Conservation (phyloP, 495 filamentous ascomycete genomes). For the Podospora comata region DNA sequence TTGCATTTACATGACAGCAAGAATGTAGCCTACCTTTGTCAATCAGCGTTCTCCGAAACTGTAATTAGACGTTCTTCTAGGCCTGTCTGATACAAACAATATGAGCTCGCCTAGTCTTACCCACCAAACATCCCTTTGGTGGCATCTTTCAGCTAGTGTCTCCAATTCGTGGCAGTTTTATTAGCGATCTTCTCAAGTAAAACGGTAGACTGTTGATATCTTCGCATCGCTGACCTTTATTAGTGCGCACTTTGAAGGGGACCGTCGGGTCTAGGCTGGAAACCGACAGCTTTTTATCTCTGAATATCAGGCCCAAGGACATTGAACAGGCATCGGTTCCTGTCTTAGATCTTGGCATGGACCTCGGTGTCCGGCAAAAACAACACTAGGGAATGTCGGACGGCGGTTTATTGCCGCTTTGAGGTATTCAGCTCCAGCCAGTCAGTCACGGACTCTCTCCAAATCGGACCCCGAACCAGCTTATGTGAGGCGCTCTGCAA, state of each 20-base stretch:
- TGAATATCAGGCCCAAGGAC: neutral
- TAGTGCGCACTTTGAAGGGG: neutral
- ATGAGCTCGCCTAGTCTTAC: too few species aligned
- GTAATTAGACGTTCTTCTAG: neutral
- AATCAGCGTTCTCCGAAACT: neutral
- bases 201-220: neutral
- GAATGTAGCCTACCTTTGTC: neutral
- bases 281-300: neutral
- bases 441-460: conserved; percentile 32
- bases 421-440: neutral
- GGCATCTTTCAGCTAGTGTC: neutral
- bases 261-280: neutral
- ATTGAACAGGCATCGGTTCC: conserved; percentile 4
- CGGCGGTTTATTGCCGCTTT: neutral
- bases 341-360: neutral
- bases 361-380: conserved; percentile 5
- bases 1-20: neutral
- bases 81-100: neutral
- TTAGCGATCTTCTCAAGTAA: neutral
- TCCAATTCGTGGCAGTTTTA: neutral
- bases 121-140: neutral
- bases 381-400: neutral
- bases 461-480: conserved; percentile 28
- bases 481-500: neutral
- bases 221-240: neutral